Evolutionary conservation across 2,329 filamentous ascomycete species (phyloP).

Genomic region (Aspergillus glaucus): DNA sequence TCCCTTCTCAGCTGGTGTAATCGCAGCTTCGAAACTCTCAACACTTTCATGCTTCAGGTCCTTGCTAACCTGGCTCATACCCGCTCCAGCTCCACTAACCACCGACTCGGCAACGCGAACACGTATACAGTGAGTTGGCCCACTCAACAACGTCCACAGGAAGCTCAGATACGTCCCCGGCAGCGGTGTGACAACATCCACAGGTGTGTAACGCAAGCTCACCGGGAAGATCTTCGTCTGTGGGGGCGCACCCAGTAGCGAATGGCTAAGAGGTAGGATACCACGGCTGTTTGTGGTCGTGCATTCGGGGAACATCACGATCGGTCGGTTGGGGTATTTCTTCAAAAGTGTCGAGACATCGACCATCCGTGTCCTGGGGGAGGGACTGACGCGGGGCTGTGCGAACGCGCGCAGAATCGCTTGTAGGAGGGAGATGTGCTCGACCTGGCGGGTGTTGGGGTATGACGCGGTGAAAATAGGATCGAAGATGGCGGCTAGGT

Average conservation of each 20-base stretch:
- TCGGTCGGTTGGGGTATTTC: slow-evolving; percentile 64
- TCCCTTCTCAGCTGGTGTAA: slow-evolving; percentile 55
- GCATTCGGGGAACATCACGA: slow-evolving; percentile 89
- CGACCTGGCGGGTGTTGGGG: slow-evolving; percentile 65
- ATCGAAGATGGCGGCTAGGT: slow-evolving; percentile 92
- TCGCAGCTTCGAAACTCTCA: slow-evolving; percentile 35
- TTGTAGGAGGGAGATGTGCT: slow-evolving; percentile 67
- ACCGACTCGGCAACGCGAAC: slow-evolving; percentile 81
- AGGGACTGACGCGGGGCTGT: slow-evolving; percentile 46
- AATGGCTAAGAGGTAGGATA: slow-evolving; percentile 76
- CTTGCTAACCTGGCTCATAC: slow-evolving; percentile 16
- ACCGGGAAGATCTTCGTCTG: slow-evolving; percentile 80
- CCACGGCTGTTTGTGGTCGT: slow-evolving; percentile 90
- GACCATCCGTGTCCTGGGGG: slow-evolving; percentile 47
- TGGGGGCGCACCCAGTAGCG: slow-evolving; percentile 61
- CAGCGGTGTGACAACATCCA: slow-evolving; percentile 84
- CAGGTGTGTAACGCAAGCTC: slow-evolving; percentile 79
- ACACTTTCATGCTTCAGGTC: slow-evolving; percentile 41
- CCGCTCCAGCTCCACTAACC: slow-evolving; percentile 13
- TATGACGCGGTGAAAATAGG: slow-evolving; percentile 88
- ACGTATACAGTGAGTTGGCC: slow-evolving; percentile 80
- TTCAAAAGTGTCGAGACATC: slow-evolving; percentile 58
- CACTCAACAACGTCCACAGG: slow-evolving; percentile 77
- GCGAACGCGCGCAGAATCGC: slow-evolving; percentile 70
- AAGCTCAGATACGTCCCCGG: slow-evolving; percentile 68